Base-by-base conservation (phyloP, 495 filamentous ascomycete genomes). In the Haplographium delicatum region DNA sequence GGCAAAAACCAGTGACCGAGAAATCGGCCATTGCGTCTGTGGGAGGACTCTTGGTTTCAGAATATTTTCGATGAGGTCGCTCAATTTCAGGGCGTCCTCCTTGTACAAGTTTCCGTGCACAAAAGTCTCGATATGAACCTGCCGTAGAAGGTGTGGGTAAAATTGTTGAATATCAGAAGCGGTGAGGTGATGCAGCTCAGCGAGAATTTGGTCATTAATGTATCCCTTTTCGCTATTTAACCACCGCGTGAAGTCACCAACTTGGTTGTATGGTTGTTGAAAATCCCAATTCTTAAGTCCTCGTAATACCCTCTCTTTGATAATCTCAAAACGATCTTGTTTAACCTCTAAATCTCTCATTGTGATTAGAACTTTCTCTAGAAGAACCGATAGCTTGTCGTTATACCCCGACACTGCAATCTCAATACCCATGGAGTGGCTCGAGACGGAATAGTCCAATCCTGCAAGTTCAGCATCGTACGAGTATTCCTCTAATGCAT, bases 381-480 rank as follows among this genome's bases (percentile, higher is more conserved):
- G 67, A 7, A 99, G 77, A 11, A 94, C 88, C 0, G 86, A 69
- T 65, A 99, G 81, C 73, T 97, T 99, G 67, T 97, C 93, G 59
- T 93, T 97, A 69, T 97, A 99, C 1, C 93, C 93, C 10, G 80
- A 81, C 15, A 97, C 78, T 27, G 85, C 84, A 31, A 96, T 74
- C 48, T 87, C 83, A 20, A 97, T 60, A 0, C 94, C 94, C 41
- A 82, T 69, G 1, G 75, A 75, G 57, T 85, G 84, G 16, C 78
- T 75, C 8, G 72, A 72, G 1, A 97, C 77, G 35, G 80, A 78
- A 65, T 97, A 99, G 41, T 89, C 83, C 42, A 99, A 64, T 1
- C 93, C 93, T 24, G 93, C 86, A 53, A 97, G 82, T 62, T 97
- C 93, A 13, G 93, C 93, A 63, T 96, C 90, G 57, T 99, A 99